Evolutionary conservation across 345 rosid species (phyloP), one percentile per base, ranked within the genome.

Genomic region (Heritiera fomes): DNA sequence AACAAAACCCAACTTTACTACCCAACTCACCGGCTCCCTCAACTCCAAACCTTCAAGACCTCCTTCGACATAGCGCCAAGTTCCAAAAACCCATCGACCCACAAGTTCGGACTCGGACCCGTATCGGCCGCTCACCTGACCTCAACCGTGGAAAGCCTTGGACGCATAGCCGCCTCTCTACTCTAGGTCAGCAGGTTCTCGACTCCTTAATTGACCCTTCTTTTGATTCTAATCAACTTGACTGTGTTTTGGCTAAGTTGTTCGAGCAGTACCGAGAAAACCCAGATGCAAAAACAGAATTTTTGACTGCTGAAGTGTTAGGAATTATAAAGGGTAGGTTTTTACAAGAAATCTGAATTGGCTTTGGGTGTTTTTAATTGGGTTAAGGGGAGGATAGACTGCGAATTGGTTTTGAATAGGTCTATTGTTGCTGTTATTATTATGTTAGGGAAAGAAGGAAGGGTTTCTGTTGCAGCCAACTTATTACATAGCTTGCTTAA

Each of bases 61-160:
- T 82, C 73, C 84, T 63, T 52, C 82, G 79, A 71, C 86, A 84
- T 32, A 79, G 60, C 65, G 76, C 81, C 79, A 84, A 68, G 82
- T 77, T 84, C 11, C 74, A 62, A 55, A 79, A 75, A 68, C 86
- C 83, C 74, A n/a, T 80, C 32, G 71, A 50, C 68, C 76, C 83
- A 8, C 56, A 73, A 53, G 46, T 45, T 59, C 88, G 92, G 14
- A 87, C 68, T 70, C 89, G 90, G 9, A 88, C 90, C 47, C 88
- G 95, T 61, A 81, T 93, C 41, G 97, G 97, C 72, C 89, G 79
- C 81, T 82, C 89, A 64, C 83, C 82, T 40, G 97, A 92, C 87
- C 78, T 84, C 7, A 90, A 93, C 89, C 88, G 91, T 45, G 95
- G 98, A 5, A 91, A 86, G 79, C 95, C 91, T 30, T 94, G 99